Base-by-base conservation (phyloP, 306 rosid genomes). In the Prunus dulcis region DNA sequence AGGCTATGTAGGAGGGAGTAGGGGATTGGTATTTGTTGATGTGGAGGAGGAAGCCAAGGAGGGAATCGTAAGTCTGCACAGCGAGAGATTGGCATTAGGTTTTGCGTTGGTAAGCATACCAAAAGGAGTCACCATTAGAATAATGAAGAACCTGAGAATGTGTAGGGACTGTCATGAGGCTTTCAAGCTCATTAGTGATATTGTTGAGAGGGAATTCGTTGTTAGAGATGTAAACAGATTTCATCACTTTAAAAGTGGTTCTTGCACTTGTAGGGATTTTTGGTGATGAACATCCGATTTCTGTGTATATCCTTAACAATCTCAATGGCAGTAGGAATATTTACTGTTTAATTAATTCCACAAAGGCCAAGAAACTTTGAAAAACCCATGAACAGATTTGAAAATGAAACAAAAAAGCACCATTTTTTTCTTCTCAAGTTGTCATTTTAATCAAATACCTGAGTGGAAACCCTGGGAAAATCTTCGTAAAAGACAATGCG, bases 131-230 rank as follows among this genome's bases (percentile, higher is more conserved):
- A 88, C 87, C 15, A 84, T 91, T 80, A 87, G 96, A 86, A 87
- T 91, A 76, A 89, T 93, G 98, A 93, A 89, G 87, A 89, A 93
- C 80, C 78, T 91, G 87, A 91, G 92, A 79, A 89, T 93, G 96
- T 89, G 93, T 73, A 72, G 82, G 76, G 90, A 86, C 61, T 91
- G 96, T 77, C 97, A 93, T 17, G 92, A 86, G 78, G 88, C 85
- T 46, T 91, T 91, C 86, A 93, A 88, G 89, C 71, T 89, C 58
- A 88, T 89, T 72, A 87, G 97, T 84, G 93, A 88, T 69, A 91
- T 89, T 77, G 90, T 88, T 47, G 86, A 68, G 72, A 88, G 93
- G 69, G 93, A 93, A 8, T 88, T 91, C 34, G 10, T 93, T 71
- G 97, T 91, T 32, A 91, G 96, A 83, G 97, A 89, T 70, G 80